Evolutionary conservation across 495 filamentous ascomycete species (phyloP).

Genomic region (Rhizodiscina lignyota): DNA sequence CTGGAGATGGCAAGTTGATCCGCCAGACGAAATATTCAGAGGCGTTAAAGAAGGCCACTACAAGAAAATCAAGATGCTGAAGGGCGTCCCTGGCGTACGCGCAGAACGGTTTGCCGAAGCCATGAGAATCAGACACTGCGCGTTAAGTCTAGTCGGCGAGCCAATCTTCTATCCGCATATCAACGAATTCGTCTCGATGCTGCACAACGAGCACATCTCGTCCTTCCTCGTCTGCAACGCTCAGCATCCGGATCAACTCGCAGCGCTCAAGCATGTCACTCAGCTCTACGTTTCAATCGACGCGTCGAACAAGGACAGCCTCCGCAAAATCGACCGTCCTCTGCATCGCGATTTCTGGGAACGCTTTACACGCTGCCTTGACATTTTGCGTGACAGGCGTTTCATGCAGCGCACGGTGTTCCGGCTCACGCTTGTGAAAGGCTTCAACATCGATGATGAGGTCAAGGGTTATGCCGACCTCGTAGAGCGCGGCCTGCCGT

Average conservation of each 20-base stretch:
- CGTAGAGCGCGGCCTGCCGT: slow-evolving; percentile 66
- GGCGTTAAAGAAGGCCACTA: slow-evolving; percentile 87
- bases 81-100: slow-evolving; percentile 78
- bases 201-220: slow-evolving; percentile 75
- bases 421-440: slow-evolving; percentile 86
- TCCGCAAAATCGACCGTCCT: slow-evolving; percentile 76
- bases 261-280: slow-evolving; percentile 63
- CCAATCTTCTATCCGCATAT: slow-evolving; percentile 97
- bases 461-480: slow-evolving; percentile 80
- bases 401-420: slow-evolving; percentile 83
- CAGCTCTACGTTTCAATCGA: slow-evolving; percentile 95
- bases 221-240: slow-evolving; percentile 96
- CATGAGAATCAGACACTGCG: slow-evolving; percentile 84
- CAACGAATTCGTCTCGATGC: slow-evolving; percentile 67
- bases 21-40: slow-evolving; percentile 71
- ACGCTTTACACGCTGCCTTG: slow-evolving; percentile 75
- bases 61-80: slow-evolving; percentile 93
- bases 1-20: slow-evolving; percentile 91
- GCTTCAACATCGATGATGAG: slow-evolving; percentile 92
- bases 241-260: slow-evolving; percentile 88
- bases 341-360: slow-evolving; percentile 97
- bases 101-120: slow-evolving; percentile 86
- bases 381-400: slow-evolving; percentile 70
- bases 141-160: slow-evolving; percentile 78
- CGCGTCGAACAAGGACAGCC: slow-evolving; percentile 73